These are phyloP conservation scores for Arthrobotrys sinensis DNA, from an alignment of 2,329 filamentous ascomycete genomes.

Conservation along the genomic window DNA sequence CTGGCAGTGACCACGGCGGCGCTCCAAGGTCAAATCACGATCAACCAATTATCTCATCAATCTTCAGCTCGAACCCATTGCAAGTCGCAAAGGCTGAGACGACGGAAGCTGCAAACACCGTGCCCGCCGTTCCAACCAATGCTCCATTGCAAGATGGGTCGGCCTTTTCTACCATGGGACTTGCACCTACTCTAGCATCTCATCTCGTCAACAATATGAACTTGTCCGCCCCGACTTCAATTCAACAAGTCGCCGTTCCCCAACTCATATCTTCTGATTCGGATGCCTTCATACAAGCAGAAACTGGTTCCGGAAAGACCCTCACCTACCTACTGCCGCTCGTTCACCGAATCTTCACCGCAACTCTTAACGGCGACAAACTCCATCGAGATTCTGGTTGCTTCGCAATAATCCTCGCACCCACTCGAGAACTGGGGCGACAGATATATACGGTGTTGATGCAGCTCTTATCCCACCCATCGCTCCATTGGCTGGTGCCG, in stretches of 20 bases:
- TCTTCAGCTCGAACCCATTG: slow-evolving; percentile 90
- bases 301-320: slow-evolving; percentile 98
- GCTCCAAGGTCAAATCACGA: slow-evolving; percentile 63
- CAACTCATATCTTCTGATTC: slow-evolving; percentile 84
- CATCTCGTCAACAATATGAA: slow-evolving; percentile 88
- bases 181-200: slow-evolving; percentile 83
- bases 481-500: slow-evolving; percentile 91
- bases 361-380: slow-evolving; percentile 67
- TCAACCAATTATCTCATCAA: slow-evolving; percentile 79
- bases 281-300: slow-evolving; percentile 95
- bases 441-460: slow-evolving; percentile 87
- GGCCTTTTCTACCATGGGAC: slow-evolving; percentile 86
- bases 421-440: slow-evolving; percentile 92
- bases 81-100: slow-evolving; percentile 72
- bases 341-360: slow-evolving; percentile 83
- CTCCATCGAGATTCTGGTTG: slow-evolving; percentile 88
- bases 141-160: slow-evolving; percentile 87
- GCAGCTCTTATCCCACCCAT: slow-evolving; percentile 71
- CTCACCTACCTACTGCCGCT: slow-evolving; percentile 95
- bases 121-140: slow-evolving; percentile 82
- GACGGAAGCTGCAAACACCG: slow-evolving; percentile 71
- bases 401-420: slow-evolving; percentile 93
- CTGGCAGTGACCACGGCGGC: slow-evolving; percentile 63
- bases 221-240: slow-evolving; percentile 91
- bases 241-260: slow-evolving; percentile 90